Evolutionary conservation across 164 flowering plant species (phyloP).

Genomic region (Dillenia suffruticosa): DNA sequence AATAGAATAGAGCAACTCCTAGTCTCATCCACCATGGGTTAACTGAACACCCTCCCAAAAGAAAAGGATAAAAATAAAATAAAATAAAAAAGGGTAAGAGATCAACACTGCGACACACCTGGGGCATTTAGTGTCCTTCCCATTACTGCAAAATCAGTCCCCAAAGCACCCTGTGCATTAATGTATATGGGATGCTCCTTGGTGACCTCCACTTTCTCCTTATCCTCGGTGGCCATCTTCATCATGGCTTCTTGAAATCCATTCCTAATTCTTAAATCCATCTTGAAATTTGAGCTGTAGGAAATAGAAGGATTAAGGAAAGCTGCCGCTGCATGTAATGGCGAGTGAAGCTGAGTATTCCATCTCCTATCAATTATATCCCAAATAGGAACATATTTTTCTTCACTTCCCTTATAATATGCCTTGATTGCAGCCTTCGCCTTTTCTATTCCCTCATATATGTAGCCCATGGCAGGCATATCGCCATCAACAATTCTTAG

Average conservation of each 20-base stretch:
- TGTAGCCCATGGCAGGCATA: slow-evolving; percentile 73
- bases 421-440: slow-evolving; percentile 53
- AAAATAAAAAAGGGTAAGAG: neutral
- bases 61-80: neutral
- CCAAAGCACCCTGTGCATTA: slow-evolving; percentile 66
- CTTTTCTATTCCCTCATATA: slow-evolving; percentile 68
- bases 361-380: slow-evolving; percentile 67
- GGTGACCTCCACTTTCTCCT: slow-evolving; percentile 53
- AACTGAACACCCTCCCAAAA: neutral
- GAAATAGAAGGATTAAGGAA: slow-evolving; percentile 67
- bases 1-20: neutral
- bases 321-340: slow-evolving; percentile 63
- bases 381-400: slow-evolving; percentile 56
- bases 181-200: slow-evolving; percentile 61
- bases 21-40: slow-evolving; percentile 1
- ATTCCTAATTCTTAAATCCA: slow-evolving; percentile 55
- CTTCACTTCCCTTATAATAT: slow-evolving; percentile 50
- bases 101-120: slow-evolving; percentile 27
- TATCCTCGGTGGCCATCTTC: slow-evolving; percentile 47
- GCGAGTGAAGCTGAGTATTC: slow-evolving; percentile 49
- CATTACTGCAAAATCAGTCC: slow-evolving; percentile 61
- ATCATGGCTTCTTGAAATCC: slow-evolving; percentile 71
- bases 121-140: slow-evolving; percentile 66
- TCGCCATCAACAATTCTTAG: slow-evolving; percentile 67
- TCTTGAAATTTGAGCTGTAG: slow-evolving; percentile 43